Conservation (phyloP, 495 filamentous ascomycete species). For the Lepidopterella palustris region DNA sequence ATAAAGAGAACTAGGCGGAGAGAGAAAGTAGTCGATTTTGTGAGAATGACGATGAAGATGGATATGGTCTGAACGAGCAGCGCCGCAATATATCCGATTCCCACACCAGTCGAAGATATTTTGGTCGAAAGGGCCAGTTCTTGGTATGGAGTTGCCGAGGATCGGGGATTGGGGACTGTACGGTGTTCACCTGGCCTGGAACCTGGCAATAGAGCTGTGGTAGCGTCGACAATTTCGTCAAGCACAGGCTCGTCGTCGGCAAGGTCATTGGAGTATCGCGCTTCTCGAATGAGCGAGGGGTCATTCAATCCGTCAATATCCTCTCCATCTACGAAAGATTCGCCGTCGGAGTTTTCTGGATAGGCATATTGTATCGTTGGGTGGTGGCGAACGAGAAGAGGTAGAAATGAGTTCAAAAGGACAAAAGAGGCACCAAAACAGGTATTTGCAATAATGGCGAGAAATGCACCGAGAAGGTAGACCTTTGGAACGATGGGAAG, state of each 20-base stretch:
- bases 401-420: slow-evolving; percentile 43
- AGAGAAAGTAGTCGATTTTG: slow-evolving; percentile 8
- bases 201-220: slow-evolving; percentile 30
- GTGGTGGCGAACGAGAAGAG: slow-evolving; percentile 41
- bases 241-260: slow-evolving; percentile 18
- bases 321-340: slow-evolving; percentile 15
- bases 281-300: slow-evolving; percentile 9
- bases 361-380: slow-evolving; percentile 28
- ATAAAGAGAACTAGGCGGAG: slow-evolving; percentile 71
- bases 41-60: slow-evolving; percentile 32
- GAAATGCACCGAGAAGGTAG: slow-evolving; percentile 72
- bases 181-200: slow-evolving; percentile 8
- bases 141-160: slow-evolving; percentile 22
- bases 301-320: slow-evolving; percentile 5
- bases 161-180: slow-evolving; percentile 21
- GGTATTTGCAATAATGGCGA: slow-evolving; percentile 85
- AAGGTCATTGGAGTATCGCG: slow-evolving; percentile 16
- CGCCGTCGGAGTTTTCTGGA: slow-evolving; percentile 8
- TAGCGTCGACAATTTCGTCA: slow-evolving; percentile 26
- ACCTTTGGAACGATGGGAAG: slow-evolving; percentile 64
- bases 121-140: slow-evolving; percentile 38
- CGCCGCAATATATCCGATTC: slow-evolving; percentile 39
- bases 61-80: slow-evolving; percentile 37
- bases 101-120: slow-evolving; percentile 41
- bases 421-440: slow-evolving; percentile 49